These are phyloP conservation scores for Fomitopsis palustris DNA, from an alignment of 1,284 basidiomycete species.

Conservation along the genomic window DNA sequence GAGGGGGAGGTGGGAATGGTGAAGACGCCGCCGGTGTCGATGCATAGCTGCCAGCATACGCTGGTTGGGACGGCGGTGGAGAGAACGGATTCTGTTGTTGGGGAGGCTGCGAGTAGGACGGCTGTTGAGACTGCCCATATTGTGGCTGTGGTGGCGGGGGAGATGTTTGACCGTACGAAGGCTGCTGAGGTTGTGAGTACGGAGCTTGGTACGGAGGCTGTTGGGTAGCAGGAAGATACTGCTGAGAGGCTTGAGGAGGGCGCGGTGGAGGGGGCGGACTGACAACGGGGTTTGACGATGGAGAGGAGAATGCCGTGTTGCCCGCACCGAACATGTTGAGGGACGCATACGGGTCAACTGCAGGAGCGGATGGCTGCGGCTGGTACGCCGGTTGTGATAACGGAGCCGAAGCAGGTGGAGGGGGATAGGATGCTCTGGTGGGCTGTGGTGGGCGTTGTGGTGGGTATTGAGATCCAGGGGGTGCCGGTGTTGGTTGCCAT, in stretches of 20 bases:
- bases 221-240: constrained; percentile 20
- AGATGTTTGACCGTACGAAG: not conserved
- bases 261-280: constrained; percentile 23
- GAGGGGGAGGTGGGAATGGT: constrained; percentile 32
- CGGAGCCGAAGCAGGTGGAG: constrained; percentile 33
- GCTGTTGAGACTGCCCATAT: constrained; percentile 2
- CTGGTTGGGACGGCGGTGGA: constrained; percentile 26
- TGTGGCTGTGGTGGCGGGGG: constrained; percentile 4
- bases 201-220: constrained; percentile 15
- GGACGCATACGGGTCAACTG: constrained; percentile 50
- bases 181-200: constrained; percentile 6
- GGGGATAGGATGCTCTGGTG: constrained; percentile 10
- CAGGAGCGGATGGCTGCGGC: constrained; percentile 16
- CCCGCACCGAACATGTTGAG: constrained; percentile 39
- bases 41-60: constrained; percentile 21
- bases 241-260: constrained; percentile 30
- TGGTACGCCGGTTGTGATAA: constrained; percentile 23
- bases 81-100: constrained; percentile 30
- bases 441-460: constrained; percentile 21
- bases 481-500: constrained; percentile 21
- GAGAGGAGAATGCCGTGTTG: constrained; percentile 13
- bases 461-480: constrained; percentile 23
- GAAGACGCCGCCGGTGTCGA: constrained; percentile 14
- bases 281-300: constrained; percentile 10
- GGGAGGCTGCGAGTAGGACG: constrained; percentile 14